A percentile compares a stretch with the other conserved stretches of the same genome.
Conservation (phyloP, 805 yeast species). For the Torulaspora delbrueckii region DNA sequence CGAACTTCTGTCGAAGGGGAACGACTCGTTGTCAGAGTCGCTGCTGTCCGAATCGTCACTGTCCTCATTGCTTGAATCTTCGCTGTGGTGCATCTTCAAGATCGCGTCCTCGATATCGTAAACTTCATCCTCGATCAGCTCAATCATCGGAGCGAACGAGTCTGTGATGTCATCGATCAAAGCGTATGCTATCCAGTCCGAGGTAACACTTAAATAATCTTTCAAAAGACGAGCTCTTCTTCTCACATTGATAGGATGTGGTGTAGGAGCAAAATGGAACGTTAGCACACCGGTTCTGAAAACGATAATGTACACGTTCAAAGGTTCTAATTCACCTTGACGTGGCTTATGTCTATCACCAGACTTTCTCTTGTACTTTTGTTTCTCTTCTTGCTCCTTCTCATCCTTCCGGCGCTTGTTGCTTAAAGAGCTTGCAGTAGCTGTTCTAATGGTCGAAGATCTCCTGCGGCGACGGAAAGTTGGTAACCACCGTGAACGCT, state of each 20-base stretch:
- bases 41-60: slow-evolving; percentile 35
- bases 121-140: slow-evolving; percentile 89
- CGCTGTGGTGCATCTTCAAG: slow-evolving; percentile 75
- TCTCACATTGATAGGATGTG: slow-evolving; percentile 93
- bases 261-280: slow-evolving; percentile 90
- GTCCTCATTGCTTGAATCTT: slow-evolving; percentile 37
- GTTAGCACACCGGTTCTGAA: slow-evolving; percentile 88
- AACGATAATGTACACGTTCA: slow-evolving; percentile 89
- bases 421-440: slow-evolving; percentile 16
- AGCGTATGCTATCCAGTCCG: slow-evolving; percentile 98
- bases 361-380: slow-evolving; percentile 40
- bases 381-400: slow-evolving; percentile 35
- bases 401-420: slow-evolving; percentile 25
- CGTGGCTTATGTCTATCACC: slow-evolving; percentile 44
- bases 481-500: slow-evolving; percentile 16
- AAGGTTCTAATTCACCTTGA: slow-evolving; percentile 66
- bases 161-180: slow-evolving; percentile 95
- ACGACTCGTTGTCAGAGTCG: slow-evolving; percentile 17
- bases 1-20: slow-evolving; percentile 14
- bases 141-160: slow-evolving; percentile 95
- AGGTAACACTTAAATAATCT: slow-evolving; percentile 83
- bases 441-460: slow-evolving; percentile 21
- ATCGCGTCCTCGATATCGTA: slow-evolving; percentile 92
- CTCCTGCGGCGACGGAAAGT: slow-evolving; percentile 19
- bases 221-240: slow-evolving; percentile 82